These are phyloP conservation scores for Pseudozyma tsukubaensis DNA, from an alignment of 1,284 basidiomycete species.

Conservation along the genomic window DNA sequence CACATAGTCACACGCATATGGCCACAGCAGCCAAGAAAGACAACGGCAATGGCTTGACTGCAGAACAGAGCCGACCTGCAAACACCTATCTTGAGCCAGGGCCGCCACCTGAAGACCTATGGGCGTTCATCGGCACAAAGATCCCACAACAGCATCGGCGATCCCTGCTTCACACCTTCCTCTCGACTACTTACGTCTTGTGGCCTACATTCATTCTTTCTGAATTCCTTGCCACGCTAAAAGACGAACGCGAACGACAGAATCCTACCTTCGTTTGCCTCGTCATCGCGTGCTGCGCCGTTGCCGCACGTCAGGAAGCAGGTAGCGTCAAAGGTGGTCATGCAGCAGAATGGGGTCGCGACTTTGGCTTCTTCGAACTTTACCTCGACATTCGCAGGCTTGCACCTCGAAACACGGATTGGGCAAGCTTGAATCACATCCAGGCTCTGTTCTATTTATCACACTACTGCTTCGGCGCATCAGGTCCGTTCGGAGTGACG, in stretches of 20 bases:
- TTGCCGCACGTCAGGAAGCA: conserved; percentile 49
- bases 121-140: conserved; percentile 48
- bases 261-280: conserved; percentile 50
- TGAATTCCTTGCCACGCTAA: conserved; percentile 49
- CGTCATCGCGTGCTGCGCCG: conserved; percentile 47
- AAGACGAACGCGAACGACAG: conserved; percentile 31
- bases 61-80: conserved; percentile 27
- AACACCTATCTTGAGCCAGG: conserved; percentile 34
- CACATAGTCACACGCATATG: conserved; percentile 15
- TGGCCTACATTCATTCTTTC: conserved; percentile 52
- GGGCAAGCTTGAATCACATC: conserved; percentile 50
- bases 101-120: conserved; percentile 40
- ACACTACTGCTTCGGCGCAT: conserved; percentile 52
- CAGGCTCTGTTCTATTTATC: conserved; percentile 52
- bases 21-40: conserved; percentile 12
- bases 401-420: conserved; percentile 43
- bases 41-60: background rate
- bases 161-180: conserved; percentile 45
- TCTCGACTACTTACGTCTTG: conserved; percentile 50
- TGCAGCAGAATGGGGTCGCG: conserved; percentile 44
- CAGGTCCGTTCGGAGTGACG: conserved; percentile 43
- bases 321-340: conserved; percentile 46
- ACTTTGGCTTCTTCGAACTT: conserved; percentile 50
- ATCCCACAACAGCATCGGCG: conserved; percentile 49
- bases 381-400: conserved; percentile 48